These are phyloP conservation scores for Boletus subcaerulescens DNA, from an alignment of 768 basidiomycete genomes.

Conservation along the genomic window DNA sequence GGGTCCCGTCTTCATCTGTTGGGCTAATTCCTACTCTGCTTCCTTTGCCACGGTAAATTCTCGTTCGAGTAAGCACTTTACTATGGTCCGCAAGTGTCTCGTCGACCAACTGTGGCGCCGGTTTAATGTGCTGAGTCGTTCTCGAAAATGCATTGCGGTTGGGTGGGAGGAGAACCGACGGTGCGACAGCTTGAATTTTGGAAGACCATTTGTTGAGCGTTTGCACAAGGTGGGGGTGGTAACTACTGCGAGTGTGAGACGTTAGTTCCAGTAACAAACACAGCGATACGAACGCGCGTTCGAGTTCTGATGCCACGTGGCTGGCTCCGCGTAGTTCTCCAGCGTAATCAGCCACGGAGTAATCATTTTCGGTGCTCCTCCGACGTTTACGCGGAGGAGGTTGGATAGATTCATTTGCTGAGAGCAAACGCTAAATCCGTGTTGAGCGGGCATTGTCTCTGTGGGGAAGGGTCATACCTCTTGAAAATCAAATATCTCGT, in stretches of 20 bases:
- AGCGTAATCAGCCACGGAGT: constrained; percentile 6
- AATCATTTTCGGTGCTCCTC: constrained; percentile 33
- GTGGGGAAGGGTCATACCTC: constrained; percentile 43
- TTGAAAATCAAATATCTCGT: constrained; percentile 67
- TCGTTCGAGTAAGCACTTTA: constrained; percentile 64
- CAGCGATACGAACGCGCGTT: constrained; percentile 46
- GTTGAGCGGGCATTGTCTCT: constrained; percentile 12
- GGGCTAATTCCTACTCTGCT: constrained; percentile 38
- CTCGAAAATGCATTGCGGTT: constrained; percentile 69
- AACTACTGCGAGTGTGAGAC: constrained; percentile 28
- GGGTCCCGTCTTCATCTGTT: constrained; percentile 34
- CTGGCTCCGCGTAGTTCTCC: constrained; percentile 42
- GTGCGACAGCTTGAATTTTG: constrained; percentile 91
- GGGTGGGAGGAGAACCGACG: constrained; percentile 67
- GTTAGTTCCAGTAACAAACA: not conserved
- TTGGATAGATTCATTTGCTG: constrained; percentile 44
- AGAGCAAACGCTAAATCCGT: constrained; percentile 41
- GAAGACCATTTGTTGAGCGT: constrained; percentile 93
- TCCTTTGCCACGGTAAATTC: constrained; percentile 49
- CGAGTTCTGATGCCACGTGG: constrained; percentile 42
- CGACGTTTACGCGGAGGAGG: constrained; percentile 59
- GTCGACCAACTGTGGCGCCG: constrained; percentile 73
- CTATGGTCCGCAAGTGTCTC: constrained; percentile 59
- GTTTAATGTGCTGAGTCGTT: constrained; percentile 54
- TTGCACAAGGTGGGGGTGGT: constrained; percentile 70